Evolutionary conservation across 106 monocot species (phyloP), one percentile per base, ranked within the genome.

Genomic region (Acorus gramineus): DNA sequence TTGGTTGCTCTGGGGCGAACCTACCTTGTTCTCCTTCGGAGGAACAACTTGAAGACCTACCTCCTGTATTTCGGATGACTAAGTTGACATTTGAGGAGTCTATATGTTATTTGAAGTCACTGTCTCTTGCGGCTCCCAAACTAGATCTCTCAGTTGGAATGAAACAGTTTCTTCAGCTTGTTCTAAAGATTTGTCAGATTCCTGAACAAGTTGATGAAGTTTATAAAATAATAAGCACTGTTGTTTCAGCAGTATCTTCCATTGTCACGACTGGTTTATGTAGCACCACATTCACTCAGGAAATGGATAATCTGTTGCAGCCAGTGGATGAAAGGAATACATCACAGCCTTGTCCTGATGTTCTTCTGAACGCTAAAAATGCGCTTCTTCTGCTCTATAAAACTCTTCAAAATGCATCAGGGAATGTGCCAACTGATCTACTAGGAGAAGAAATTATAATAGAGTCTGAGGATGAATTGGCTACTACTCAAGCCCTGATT

Each of bases 31-130:
- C 96, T 60, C 77, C 91, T 65, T 85, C 69, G 55, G 91, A 88
- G 61, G 96, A 82, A 77, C 85, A 81, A 56, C 70, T 88, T 73
- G 96, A 91, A 75, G 91, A 98, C 61, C 87, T 98, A 43, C 91
- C 85, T 63, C 79, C 85, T 56, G 88, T 85, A 75, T 71, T 98
- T 28, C 69, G 74, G 72, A 77, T 75, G 52, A 62, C 69, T 59
- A 82, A 77, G 55, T 60, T 81, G 6, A 55, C 78, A 57, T 74
- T 92, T 63, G 83, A 87, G 60, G 83, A 85, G 49, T 81, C 83
- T 10, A 61, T 88, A 62, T 75, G 87, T 50, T 79, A 67, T 52
- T 69, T 85, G 42, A 71, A 77, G 56, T 77, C 69, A 13, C 73
- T 92, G 12, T 66, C 67, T 42, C 79, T 80, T 64, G 69, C 71